Evolutionary conservation across 345 rosid genomes (phyloP).

Genomic region (Geranium rotundifolium): DNA sequence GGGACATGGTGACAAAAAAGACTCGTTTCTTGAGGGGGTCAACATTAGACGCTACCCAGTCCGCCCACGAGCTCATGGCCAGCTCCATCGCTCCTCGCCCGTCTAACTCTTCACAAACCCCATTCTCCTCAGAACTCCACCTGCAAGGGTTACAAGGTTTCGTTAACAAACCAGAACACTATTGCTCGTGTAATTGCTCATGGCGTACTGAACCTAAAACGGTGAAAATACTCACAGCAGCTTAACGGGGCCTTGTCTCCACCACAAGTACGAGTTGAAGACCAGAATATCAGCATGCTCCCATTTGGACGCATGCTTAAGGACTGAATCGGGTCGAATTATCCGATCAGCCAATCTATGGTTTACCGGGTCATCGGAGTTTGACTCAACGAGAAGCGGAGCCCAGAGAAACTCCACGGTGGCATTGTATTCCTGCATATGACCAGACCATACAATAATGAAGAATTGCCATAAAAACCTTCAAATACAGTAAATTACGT

Average conservation of each 20-base stretch:
- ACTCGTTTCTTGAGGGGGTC: slow-evolving; percentile 39
- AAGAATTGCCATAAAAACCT: not conserved
- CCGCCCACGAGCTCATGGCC: slow-evolving; percentile 91
- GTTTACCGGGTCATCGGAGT: slow-evolving; percentile 96
- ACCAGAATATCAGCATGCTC: slow-evolving; percentile 80
- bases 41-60: slow-evolving; percentile 54
- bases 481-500: too few relatives aligned
- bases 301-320: slow-evolving; percentile 80
- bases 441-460: slow-evolving; percentile 3
- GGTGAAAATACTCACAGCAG: slow-evolving; percentile 36
- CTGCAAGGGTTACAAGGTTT: slow-evolving; percentile 26
- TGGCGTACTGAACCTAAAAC: not conserved
- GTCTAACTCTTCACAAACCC: slow-evolving; percentile 69
- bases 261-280: slow-evolving; percentile 93
- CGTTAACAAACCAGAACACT: not conserved
- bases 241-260: slow-evolving; percentile 96
- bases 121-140: slow-evolving; percentile 64
- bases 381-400: slow-evolving; percentile 88
- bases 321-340: slow-evolving; percentile 81
- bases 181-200: slow-evolving; percentile 1
- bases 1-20: slow-evolving; percentile 92
- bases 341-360: slow-evolving; percentile 69
- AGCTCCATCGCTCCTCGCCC: slow-evolving; percentile 76
- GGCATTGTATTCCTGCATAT: slow-evolving; percentile 76
- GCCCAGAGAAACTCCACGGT: slow-evolving; percentile 93